phyloP scores from a whole-genome alignment of 2,329 filamentous ascomycete species.

The Lomentospora prolificans region DNA sequence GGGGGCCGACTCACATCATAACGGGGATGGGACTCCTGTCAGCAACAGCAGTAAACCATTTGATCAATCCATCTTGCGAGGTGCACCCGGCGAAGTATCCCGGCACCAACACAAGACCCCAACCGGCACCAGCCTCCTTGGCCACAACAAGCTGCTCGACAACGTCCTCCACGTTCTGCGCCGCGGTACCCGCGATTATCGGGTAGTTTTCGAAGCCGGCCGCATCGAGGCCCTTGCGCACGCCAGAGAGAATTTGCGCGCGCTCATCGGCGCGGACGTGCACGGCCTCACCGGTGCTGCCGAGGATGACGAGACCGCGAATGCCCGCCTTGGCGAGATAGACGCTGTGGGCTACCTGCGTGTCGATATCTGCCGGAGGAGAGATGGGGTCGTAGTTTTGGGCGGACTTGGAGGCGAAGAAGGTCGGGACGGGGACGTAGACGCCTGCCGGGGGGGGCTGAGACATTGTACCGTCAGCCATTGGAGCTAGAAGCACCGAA shows the following conservation, averaged over 20 bases:
- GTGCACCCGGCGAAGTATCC: constrained; percentile 49
- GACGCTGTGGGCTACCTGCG: constrained; percentile 48
- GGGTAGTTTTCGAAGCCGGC: constrained; percentile 49
- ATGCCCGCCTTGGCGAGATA: constrained; percentile 52
- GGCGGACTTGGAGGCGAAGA: constrained; percentile 40
- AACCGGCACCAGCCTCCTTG: constrained; percentile 47
- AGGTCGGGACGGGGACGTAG: constrained; percentile 53
- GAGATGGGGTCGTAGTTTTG: constrained; percentile 33
- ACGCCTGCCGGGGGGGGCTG: constrained; percentile 40
- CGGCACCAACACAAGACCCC: constrained; percentile 48
- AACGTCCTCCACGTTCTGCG: constrained; percentile 52
- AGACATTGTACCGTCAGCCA: constrained; percentile 13
- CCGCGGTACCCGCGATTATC: constrained; percentile 51
- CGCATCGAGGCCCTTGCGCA: constrained; percentile 43
- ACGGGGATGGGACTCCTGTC: constrained; percentile 47
- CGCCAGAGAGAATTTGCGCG: constrained; percentile 40
- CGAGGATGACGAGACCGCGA: constrained; percentile 50
- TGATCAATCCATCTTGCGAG: constrained; percentile 43
- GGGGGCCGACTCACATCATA: constrained; percentile 37
- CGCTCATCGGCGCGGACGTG: constrained; percentile 51
- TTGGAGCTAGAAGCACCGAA: constrained; percentile 8
- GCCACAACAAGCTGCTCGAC: constrained; percentile 46
- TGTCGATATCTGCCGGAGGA: constrained; percentile 44
- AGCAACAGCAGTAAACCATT: constrained; percentile 50
- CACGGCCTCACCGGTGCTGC: constrained; percentile 55